phyloP scores from a whole-genome alignment of 306 rosid species.

The Cucumis melo region DNA sequence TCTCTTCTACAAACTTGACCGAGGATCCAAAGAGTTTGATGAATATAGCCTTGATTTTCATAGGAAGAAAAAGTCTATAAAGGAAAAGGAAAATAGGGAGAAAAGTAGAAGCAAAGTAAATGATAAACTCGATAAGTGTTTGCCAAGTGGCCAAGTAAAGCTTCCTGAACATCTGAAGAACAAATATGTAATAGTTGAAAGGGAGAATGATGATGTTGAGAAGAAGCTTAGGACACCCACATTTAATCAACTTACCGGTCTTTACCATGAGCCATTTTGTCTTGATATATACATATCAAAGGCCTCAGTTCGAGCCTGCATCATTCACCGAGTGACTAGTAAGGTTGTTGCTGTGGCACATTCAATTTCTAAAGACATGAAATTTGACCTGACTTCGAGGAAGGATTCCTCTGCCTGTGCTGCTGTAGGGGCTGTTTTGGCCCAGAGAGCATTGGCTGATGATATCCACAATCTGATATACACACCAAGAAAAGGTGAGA shows the following conservation, averaged over 20 bases:
- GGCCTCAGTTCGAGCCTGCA: slow-evolving; percentile 75
- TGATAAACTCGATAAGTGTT: slow-evolving; percentile 5
- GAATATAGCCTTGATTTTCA: slow-evolving; percentile 70
- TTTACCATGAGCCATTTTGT: slow-evolving; percentile 84
- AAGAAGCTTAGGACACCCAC: slow-evolving; percentile 55
- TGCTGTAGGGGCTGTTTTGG: slow-evolving; percentile 71
- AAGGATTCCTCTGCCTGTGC: slow-evolving; percentile 59
- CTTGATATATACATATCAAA: slow-evolving; percentile 78
- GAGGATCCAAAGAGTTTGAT: slow-evolving; percentile 69
- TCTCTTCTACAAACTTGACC: slow-evolving; percentile 67
- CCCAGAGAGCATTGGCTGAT: slow-evolving; percentile 78
- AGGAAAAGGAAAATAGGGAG: slow-evolving; percentile 15
- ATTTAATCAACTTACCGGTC: slow-evolving; percentile 67
- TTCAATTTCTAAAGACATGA: slow-evolving; percentile 76
- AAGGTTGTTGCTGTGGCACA: slow-evolving; percentile 82
- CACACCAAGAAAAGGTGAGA: slow-evolving; percentile 79
- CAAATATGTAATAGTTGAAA: slow-evolving; percentile 10
- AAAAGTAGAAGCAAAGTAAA: slow-evolving; percentile 6
- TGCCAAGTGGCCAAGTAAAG: slow-evolving; percentile 16
- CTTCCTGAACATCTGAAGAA: slow-evolving; percentile 17
- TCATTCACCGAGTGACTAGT: slow-evolving; percentile 67
- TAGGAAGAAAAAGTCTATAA: slow-evolving; percentile 47
- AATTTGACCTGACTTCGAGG: slow-evolving; percentile 62
- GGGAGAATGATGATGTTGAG: slow-evolving; percentile 10
- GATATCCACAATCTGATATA: slow-evolving; percentile 71